phyloP scores from a whole-genome alignment of 2,329 filamentous ascomycete species.

The Tolypocladium ophioglossoides region DNA sequence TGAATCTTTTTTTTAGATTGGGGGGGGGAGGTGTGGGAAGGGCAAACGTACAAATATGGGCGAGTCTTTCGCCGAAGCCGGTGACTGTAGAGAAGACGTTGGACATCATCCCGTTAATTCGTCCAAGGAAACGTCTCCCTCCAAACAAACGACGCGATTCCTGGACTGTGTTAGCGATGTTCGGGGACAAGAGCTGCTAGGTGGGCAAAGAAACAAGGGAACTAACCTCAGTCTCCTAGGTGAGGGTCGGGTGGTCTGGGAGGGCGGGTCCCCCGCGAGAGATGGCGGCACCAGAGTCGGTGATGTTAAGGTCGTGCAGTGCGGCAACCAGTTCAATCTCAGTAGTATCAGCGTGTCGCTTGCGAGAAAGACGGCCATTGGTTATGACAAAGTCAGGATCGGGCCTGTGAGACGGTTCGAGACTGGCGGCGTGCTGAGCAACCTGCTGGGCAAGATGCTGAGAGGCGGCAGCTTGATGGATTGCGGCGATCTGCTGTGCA shows the following conservation, averaged over 20 bases:
- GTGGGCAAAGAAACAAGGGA: not conserved
- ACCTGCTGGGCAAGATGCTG: not conserved
- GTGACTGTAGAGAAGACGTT: constrained; percentile 14
- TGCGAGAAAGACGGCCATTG: constrained; percentile 18
- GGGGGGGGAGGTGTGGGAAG: too few relatives aligned
- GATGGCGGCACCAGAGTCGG: not conserved
- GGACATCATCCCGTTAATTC: constrained; percentile 19
- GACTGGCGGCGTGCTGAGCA: not conserved
- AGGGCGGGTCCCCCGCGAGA: not conserved
- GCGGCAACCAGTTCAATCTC: constrained; percentile 20
- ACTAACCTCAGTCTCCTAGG: constrained; percentile 3
- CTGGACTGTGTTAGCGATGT: not conserved
- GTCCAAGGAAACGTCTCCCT: constrained; percentile 8
- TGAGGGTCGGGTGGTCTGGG: not conserved
- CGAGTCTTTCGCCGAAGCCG: constrained; percentile 14
- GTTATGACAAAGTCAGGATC: constrained; percentile 6
- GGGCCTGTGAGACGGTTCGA: not conserved
- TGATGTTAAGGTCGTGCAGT: constrained; percentile 6
- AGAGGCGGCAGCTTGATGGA: not conserved
- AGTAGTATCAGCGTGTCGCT: constrained; percentile 17
- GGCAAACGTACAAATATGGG: constrained; percentile 11
- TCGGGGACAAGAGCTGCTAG: not conserved
- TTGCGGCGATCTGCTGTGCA: not conserved
- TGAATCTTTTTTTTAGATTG: too few relatives aligned
- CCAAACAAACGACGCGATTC: constrained; percentile 12